Conservation (phyloP, 345 rosid species). For the Ailanthus altissimus region DNA sequence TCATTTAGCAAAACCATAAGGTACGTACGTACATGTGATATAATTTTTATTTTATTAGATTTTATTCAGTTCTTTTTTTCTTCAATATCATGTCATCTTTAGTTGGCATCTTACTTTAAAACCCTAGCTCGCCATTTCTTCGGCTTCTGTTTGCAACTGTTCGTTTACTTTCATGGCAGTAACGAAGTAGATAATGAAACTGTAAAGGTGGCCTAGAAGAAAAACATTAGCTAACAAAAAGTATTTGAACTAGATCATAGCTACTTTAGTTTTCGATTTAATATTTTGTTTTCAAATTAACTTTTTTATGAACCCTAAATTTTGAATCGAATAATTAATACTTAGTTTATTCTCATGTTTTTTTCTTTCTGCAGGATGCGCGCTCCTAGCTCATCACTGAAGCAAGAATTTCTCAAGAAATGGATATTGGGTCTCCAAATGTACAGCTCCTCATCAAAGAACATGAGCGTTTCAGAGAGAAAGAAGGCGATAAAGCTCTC, state of each 20-base stretch:
- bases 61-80: background rate
- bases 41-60: background rate
- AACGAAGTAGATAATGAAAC: no score
- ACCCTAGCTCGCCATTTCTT: background rate
- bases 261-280: background rate
- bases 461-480: conserved; percentile 55
- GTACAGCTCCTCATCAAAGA: conserved; percentile 40
- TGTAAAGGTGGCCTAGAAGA: background rate
- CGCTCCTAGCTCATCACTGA: conserved; percentile 46
- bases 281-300: background rate
- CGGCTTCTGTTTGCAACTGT: background rate
- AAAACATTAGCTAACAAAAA: background rate
- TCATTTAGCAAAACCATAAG: conserved; percentile 8
- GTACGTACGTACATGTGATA: conserved; percentile 26
- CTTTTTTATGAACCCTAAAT: background rate
- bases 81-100: background rate
- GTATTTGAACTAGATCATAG: background rate
- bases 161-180: background rate
- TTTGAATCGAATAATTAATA: background rate
- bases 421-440: conserved; percentile 68
- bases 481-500: conserved; percentile 79
- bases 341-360: background rate
- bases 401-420: conserved; percentile 70
- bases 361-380: conserved; percentile 43
- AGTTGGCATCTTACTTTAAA: background rate